Base-by-base conservation (phyloP, 805 yeast species). In the Candida suzukii region DNA sequence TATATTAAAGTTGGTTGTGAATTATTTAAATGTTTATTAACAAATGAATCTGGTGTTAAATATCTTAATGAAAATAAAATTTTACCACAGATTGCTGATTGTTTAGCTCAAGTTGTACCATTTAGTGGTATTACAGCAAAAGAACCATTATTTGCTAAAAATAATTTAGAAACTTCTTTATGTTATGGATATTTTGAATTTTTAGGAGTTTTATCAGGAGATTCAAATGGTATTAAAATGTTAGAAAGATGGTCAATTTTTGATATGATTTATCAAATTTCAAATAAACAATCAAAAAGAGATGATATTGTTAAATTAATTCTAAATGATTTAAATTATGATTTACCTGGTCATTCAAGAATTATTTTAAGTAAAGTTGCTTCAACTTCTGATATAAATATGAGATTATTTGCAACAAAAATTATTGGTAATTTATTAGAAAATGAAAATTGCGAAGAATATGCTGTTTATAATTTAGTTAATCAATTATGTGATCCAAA, bases 1-100 rank as follows among this genome's bases (percentile, higher is more conserved):
- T 86, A 80, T 49, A 73, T 85, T 12, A 72, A 68, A 39, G 80
- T 84, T 3, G 98, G 96, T 0, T 77, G 88, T 51, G 83, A 77
- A 38, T 70, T 93, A 27, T 66, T 93, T 48, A 79, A 74, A 44
- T 72, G 83, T 35, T 63, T 91, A 8, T 63, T 88, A 2, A 66
- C 76, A 1, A 72, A 75, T 25, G 68, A 71, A 0, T 83, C 74
- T 44, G 97, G 97, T 11, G 72, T 76, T 31, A 72, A 70, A 45
- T 82, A 78, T 48, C 65, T 88, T 14, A 63, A 71, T 27, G 83
- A 78, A 41, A 88, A 83, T 59, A 90, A 93, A 60, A 67, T 90
- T 8, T 59, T 91, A 28, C 85, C 95, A 1, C 98, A 91, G 56
- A 71, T 91, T 39, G 88, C 95, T 0, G 96, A 93, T 50, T 80